These are phyloP conservation scores for Arabis alpina DNA, from an alignment of 345 rosid genomes.

Conservation along the genomic window DNA sequence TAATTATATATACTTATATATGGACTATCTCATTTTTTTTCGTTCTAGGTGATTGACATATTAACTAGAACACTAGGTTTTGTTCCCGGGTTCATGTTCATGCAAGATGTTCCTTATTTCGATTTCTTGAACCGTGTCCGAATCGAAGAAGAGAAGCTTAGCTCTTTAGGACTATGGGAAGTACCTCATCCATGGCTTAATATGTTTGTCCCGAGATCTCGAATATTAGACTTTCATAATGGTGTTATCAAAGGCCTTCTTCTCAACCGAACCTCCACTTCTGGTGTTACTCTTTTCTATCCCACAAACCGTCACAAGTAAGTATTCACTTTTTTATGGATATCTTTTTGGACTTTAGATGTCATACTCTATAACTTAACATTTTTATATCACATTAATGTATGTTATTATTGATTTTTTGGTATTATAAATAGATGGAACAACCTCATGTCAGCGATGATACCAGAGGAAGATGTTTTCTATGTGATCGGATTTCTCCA, in stretches of 20 bases:
- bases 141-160: slow-evolving; percentile 67
- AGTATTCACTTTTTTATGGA: slow-evolving; percentile 9
- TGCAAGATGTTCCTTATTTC: slow-evolving; percentile 52
- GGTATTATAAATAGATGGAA: slow-evolving; percentile 69
- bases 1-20: background rate
- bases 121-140: slow-evolving; percentile 82
- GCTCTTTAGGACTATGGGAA: slow-evolving; percentile 74
- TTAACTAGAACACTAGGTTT: slow-evolving; percentile 42
- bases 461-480: slow-evolving; percentile 79
- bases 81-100: slow-evolving; percentile 44
- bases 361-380: background rate
- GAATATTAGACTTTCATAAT: slow-evolving; percentile 59
- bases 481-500: slow-evolving; percentile 82
- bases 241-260: slow-evolving; percentile 71
- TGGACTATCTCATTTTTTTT: background rate
- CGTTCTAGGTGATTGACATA: slow-evolving; percentile 48
- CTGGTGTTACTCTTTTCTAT: slow-evolving; percentile 72
- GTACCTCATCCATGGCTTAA: slow-evolving; percentile 99
- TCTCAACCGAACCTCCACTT: slow-evolving; percentile 65
- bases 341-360: background rate
- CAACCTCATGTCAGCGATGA: slow-evolving; percentile 63
- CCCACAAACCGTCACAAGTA: slow-evolving; percentile 86
- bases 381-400: background rate
- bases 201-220: slow-evolving; percentile 76
- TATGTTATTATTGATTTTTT: background rate